Evolutionary conservation across 2,329 filamentous ascomycete species (phyloP).

Genomic region (Claviceps purpurea): DNA sequence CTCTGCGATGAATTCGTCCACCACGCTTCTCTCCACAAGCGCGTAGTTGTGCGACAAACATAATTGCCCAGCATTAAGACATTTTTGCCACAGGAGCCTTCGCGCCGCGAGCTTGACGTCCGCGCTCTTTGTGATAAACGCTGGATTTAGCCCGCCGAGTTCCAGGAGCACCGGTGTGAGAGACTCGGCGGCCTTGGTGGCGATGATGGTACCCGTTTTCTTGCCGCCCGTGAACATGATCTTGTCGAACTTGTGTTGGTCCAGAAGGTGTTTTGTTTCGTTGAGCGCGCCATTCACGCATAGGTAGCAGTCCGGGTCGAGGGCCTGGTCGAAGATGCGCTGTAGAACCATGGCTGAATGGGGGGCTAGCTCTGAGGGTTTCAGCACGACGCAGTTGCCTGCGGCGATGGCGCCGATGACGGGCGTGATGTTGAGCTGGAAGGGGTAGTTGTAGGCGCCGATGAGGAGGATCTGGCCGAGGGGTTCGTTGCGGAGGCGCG

Average conservation of each 20-base stretch:
- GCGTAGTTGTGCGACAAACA: conserved; percentile 92
- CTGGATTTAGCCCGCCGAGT: conserved; percentile 83
- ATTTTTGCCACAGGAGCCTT: conserved; percentile 80
- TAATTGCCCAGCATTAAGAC: conserved; percentile 74
- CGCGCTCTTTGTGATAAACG: conserved; percentile 75
- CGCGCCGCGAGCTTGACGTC: conserved; percentile 70
- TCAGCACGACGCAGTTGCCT: conserved; percentile 79
- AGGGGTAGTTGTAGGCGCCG: conserved; percentile 87
- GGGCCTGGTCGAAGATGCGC: conserved; percentile 59
- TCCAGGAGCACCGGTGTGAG: conserved; percentile 82
- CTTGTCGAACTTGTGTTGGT: conserved; percentile 83
- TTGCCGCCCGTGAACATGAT: conserved; percentile 88
- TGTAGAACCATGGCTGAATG: conserved; percentile 65
- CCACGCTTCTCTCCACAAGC: conserved; percentile 62
- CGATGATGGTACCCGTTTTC: conserved; percentile 70
- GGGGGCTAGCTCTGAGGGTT: conserved; percentile 77
- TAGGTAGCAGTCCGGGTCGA: conserved; percentile 65
- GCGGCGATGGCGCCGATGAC: conserved; percentile 83
- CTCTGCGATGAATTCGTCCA: conserved; percentile 59
- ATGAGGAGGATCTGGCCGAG: conserved; percentile 75
- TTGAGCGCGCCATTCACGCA: conserved; percentile 70
- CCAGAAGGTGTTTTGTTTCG: conserved; percentile 69
- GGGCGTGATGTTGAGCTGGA: conserved; percentile 66
- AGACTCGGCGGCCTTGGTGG: conserved; percentile 77
- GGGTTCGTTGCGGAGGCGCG: conserved; percentile 76